Base-by-base conservation (phyloP, 2,329 filamentous ascomycete species). In the Nothopassalora personata region DNA sequence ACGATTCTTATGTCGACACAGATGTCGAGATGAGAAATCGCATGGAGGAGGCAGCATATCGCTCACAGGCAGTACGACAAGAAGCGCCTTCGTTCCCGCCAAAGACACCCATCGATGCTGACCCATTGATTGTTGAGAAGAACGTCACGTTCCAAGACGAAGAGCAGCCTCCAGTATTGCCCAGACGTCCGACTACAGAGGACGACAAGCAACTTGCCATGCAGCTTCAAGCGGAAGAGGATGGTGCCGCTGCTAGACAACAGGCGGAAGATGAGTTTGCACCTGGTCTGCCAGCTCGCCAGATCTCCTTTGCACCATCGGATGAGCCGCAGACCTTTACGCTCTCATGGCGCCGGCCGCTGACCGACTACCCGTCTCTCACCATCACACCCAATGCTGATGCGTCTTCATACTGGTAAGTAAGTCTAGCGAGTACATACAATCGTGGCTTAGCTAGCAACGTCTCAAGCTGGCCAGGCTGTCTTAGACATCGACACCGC, bases 211-310 rank as follows among this genome's bases (percentile, higher is more conserved):
- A 31, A 19, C 46, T 50, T 28, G 54, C 46, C 30, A 23, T 23
- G 47, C 54, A 51, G 36, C 47, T 48, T 30, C 54, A 56, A 45
- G 46, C 54, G n/a, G 46, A 56, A 50, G 54, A 56, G 19, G 53
- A 54, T 13, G 39, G 43, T 7, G 11, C 28, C 9, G 28, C 53
- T 3, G 19, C 53, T 13, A 13, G 27, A 13, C 39, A 43, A 43
- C 13, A 15, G 18, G 39, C 15, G 43, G 54, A 49, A n/a, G 53
- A 54, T 11, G 53, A 54, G 3, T 4, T 47, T 11, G n/a, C 39
- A 4, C 23, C 53, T 13, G 13, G 2, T n/a, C 39, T 31, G 11
- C 39, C 53, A 31, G n/a, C 15, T 19, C 53, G 39, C 13, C 53
- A 54, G 18, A 39, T 47, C 15, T 54, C 53, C 13, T 54, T 54